These are phyloP conservation scores for Cystobasidiopsis lactophilus DNA, from an alignment of 768 basidiomycete genomes.

Conservation along the genomic window DNA sequence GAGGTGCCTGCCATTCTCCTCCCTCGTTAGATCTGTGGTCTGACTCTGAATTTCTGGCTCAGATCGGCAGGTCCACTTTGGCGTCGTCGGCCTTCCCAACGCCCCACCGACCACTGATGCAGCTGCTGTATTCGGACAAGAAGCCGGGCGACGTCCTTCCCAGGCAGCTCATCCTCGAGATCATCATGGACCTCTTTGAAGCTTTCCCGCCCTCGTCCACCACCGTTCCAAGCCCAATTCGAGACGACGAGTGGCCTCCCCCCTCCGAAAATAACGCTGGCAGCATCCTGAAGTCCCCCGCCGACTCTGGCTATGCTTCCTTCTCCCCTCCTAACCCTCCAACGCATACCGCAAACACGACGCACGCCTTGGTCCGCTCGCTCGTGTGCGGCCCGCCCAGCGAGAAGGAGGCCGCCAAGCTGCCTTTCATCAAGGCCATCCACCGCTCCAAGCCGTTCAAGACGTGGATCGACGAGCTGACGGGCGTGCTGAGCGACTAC, in stretches of 20 bases:
- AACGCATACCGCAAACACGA: no score
- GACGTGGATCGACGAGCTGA: conserved; percentile 58
- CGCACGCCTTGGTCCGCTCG: conserved; percentile 8
- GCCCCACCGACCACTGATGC: conserved; percentile 62
- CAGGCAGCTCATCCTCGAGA: conserved; percentile 70
- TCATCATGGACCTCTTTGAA: conserved; percentile 69
- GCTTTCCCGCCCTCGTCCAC: conserved; percentile 45
- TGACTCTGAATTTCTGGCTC: conserved; percentile 5
- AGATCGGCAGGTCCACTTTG: conserved; percentile 70
- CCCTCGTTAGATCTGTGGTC: background rate
- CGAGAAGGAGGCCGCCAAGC: conserved; percentile 18
- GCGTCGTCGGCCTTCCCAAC: conserved; percentile 59
- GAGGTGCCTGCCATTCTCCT: conserved; percentile 20
- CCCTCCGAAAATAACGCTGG: no score
- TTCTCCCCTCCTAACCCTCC: no score
- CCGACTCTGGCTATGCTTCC: no score
- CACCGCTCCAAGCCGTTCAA: conserved; percentile 42
- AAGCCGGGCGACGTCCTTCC: conserved; percentile 85
- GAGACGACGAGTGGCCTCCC: no score
- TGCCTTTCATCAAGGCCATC: conserved; percentile 26
- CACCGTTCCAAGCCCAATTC: no score
- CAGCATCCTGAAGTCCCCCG: no score
- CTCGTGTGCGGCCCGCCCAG: conserved; percentile 17
- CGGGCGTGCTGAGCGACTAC: conserved; percentile 71
- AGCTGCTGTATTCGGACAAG: conserved; percentile 85